Evolutionary conservation across 257 asterid species (phyloP), one percentile per base, ranked within the genome.

Genomic region (Solanum virginianum): DNA sequence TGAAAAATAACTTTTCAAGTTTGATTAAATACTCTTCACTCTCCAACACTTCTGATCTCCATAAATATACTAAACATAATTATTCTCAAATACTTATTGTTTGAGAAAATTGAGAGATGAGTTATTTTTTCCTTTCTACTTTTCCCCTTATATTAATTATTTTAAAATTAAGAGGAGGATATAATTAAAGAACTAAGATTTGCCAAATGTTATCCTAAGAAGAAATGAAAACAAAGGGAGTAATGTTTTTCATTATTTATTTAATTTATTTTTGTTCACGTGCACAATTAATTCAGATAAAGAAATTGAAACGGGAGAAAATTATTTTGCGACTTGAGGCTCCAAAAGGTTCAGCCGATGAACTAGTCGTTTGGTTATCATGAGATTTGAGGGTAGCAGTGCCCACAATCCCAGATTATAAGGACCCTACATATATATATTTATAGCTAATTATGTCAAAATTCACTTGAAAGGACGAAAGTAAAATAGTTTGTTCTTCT

Each of bases 111-210:
- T 69, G 10, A 49, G 15, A 49, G 15, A 11, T 16, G 3, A 11
- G 14, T 10, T 10, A 14, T 18, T 32, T 18, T 69, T 69, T 29
- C 6, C 45, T 41, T 43, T 69, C 83, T 49, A 79, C 77, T 53
- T 49, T 85, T 63, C 62, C 86, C 39, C 71, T 56, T 68, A 82
- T 47, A 70, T 66, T 60, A 62, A 85, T 77, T 88, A 82, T 39
- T 10, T 36, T 39, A 55, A 51, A 63, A 87, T 29, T 11, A 49
- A 54, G 57, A 54, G 57, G 18, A 54, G 32, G 32, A 29, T 29
- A 29, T 29, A 29, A 4, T 5, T 4, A 14, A 54, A 54, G 11
- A 14, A 54, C 14, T 7, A 57, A 36, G 39, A 36, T 36, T 3
- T 36, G 39, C 6, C 26, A 9, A 47, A 47, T 47, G 9, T 47